Evolutionary conservation across 108 stramenopile genomes (phyloP).

Genomic region (Nitzschia putrida): DNA sequence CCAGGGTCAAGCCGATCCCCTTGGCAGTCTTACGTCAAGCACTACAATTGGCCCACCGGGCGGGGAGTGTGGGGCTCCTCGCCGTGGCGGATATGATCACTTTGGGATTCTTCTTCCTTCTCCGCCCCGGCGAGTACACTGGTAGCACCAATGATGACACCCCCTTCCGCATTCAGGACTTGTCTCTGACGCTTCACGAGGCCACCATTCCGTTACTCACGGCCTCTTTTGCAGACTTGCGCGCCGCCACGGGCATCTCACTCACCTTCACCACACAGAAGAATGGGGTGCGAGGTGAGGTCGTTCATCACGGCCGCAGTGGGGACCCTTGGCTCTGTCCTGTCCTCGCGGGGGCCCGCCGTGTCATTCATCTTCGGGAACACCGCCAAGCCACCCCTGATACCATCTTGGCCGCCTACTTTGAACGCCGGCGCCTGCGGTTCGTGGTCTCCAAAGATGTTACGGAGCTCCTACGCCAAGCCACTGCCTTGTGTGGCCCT

Average conservation of each 20-base stretch:
- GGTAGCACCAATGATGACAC: slow-evolving; percentile 18
- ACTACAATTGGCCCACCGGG: too few species aligned
- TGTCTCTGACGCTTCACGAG: slow-evolving; percentile 31
- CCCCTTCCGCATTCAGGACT: slow-evolving; percentile 27
- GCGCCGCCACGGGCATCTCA: slow-evolving; percentile 29
- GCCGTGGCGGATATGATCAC: slow-evolving; percentile 45
- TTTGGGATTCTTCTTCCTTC: slow-evolving; percentile 57
- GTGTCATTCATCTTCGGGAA: neutral
- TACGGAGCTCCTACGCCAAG: neutral
- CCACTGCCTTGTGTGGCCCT: slow-evolving; percentile 3
- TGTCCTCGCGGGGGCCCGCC: neutral
- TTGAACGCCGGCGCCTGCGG: neutral
- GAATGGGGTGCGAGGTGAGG: slow-evolving; percentile 24
- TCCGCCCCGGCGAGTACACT: slow-evolving; percentile 40
- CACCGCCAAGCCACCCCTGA: slow-evolving; percentile 2
- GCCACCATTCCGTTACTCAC: slow-evolving; percentile 20
- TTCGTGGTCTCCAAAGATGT: neutral
- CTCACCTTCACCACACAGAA: slow-evolving; percentile 50
- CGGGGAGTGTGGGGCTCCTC: too few species aligned
- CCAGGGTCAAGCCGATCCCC: slow-evolving; percentile 50
- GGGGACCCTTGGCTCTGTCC: slow-evolving; percentile 11
- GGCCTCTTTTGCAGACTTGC: slow-evolving; percentile 11
- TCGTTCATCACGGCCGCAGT: slow-evolving; percentile 16
- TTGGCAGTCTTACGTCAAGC: slow-evolving; percentile 20
- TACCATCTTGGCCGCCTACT: slow-evolving; percentile 14